phyloP scores from a whole-genome alignment of 345 rosid species.

The Corymbia maculata region DNA sequence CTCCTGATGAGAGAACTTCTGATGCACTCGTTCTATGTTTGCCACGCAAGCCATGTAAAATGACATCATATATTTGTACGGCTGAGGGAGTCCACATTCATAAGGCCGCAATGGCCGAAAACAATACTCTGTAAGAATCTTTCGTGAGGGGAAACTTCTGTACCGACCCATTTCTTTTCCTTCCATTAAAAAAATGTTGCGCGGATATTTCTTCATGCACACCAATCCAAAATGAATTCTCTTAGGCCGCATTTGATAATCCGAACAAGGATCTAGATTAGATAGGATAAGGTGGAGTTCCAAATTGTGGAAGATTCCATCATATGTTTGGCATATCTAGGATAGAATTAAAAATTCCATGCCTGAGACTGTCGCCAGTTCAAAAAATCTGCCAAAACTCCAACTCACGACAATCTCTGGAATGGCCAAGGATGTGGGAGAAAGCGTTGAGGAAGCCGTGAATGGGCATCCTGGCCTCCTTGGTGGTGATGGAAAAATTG shows the following conservation, averaged over 20 bases:
- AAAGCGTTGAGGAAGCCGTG: constrained; percentile 78
- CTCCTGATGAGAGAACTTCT: background rate
- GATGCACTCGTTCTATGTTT: background rate
- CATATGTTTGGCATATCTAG: background rate
- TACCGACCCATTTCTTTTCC: background rate
- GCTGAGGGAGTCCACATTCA: background rate
- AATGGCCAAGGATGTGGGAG: constrained; percentile 64
- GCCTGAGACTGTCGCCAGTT: constrained; percentile 56
- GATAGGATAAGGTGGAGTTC: background rate
- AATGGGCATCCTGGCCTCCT: constrained; percentile 59
- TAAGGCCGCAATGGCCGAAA: background rate
- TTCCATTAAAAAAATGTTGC: background rate
- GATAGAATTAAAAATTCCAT: background rate
- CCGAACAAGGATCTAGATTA: background rate
- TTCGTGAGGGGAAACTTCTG: background rate
- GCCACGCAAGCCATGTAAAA: background rate
- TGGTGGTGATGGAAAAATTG: constrained; percentile 56
- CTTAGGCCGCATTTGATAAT: background rate
- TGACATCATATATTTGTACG: background rate
- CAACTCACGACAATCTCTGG: constrained; percentile 31
- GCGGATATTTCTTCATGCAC: background rate
- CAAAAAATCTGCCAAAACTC: constrained; percentile 54
- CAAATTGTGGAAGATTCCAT: background rate
- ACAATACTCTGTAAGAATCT: background rate
- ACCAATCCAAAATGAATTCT: background rate